Conservation (phyloP, 2,329 filamentous ascomycete species). For the Ophiostoma quercus region DNA sequence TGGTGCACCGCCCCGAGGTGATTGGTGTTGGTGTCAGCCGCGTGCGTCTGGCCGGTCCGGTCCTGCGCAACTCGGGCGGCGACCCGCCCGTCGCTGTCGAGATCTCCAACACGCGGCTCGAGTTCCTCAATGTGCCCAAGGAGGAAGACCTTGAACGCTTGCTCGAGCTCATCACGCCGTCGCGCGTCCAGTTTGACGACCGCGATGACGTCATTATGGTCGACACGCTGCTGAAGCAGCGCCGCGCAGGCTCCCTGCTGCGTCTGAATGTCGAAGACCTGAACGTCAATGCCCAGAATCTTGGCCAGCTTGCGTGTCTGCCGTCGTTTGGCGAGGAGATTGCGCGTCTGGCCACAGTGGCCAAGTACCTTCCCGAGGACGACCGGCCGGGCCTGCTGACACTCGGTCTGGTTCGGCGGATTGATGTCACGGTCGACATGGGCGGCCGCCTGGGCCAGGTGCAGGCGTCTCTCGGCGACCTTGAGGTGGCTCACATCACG, state of each 20-base stretch:
- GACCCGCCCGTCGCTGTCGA: slow-evolving; percentile 59
- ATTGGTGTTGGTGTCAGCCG: slow-evolving; percentile 69
- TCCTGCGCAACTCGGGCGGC: slow-evolving; percentile 47
- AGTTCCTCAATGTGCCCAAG: slow-evolving; percentile 67
- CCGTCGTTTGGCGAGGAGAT: slow-evolving; percentile 72
- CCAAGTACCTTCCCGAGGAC: slow-evolving; percentile 94
- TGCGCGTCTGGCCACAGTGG: slow-evolving; percentile 74
- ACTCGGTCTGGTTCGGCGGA: slow-evolving; percentile 59
- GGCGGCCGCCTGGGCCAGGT: slow-evolving; percentile 64
- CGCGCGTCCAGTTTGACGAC: slow-evolving; percentile 79
- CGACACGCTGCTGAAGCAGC: slow-evolving; percentile 80
- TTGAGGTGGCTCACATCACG: slow-evolving; percentile 75
- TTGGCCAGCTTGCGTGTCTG: slow-evolving; percentile 62
- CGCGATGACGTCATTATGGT: slow-evolving; percentile 91
- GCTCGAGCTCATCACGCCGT: slow-evolving; percentile 81
- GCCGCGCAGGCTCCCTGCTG: slow-evolving; percentile 78
- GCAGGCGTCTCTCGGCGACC: slow-evolving; percentile 52
- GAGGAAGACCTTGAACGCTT: slow-evolving; percentile 77
- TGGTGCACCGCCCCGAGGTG: slow-evolving; percentile 68
- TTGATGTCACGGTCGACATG: slow-evolving; percentile 58
- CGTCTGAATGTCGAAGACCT: slow-evolving; percentile 62
- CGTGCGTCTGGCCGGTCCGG: slow-evolving; percentile 68
- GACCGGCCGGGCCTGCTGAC: slow-evolving; percentile 84
- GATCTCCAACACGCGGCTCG: slow-evolving; percentile 61
- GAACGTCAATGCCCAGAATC: slow-evolving; percentile 56